Evolutionary conservation across 441 rosid genomes (phyloP), one percentile per base, ranked within the genome.

Genomic region (Mallotus repandus): DNA sequence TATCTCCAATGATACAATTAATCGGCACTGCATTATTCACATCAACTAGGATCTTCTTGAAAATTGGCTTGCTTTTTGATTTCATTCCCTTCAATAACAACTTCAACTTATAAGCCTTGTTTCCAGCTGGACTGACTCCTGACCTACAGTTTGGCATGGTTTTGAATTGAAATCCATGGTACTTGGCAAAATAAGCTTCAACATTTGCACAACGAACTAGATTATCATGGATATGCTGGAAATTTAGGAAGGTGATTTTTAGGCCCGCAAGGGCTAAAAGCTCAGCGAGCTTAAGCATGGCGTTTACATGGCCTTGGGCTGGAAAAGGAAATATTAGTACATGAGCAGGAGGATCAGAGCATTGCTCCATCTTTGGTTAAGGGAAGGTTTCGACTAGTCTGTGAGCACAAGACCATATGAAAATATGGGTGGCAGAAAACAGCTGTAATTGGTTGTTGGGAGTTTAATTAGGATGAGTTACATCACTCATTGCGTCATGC

Each of bases 281-380:
- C 78, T 88, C 84, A 48, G 88, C 88, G 4, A 88, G 79, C 59
- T 83, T 82, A 66, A 88, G 83, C 86, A 82, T 79, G 70, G 85
- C 66, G 83, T 73, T 86, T 0, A 82, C 80, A 57, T 88, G 91
- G 76, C 86, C 84, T 64, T 83, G 86, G 1, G 25, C 68, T 18
- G 86, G 91, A 3, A 79, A 9, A 3, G 89, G 87, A 25, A 84
- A 88, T 38, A 86, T 66, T n/a, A 86, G 78, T 0, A 86, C 81
- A 69, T 83, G 29, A 25, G 29, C 29, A 25, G 29, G 29, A 1
- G 29, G 29, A 25, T 0, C 1, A 0, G 29, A 25, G 29, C 29
- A 25, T 25, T 25, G 29, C 29, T 25, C 29, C 29, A 25, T 25
- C 29, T 25, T 25, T 1, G 29, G 1, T 25, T 25, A 25, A 25